Percentiles rank a stretch among this genome's conserved stretches.
These are phyloP conservation scores for Xylariaceae sp. DNA, from an alignment of 2,329 filamentous ascomycete species.

Conservation along the genomic window DNA sequence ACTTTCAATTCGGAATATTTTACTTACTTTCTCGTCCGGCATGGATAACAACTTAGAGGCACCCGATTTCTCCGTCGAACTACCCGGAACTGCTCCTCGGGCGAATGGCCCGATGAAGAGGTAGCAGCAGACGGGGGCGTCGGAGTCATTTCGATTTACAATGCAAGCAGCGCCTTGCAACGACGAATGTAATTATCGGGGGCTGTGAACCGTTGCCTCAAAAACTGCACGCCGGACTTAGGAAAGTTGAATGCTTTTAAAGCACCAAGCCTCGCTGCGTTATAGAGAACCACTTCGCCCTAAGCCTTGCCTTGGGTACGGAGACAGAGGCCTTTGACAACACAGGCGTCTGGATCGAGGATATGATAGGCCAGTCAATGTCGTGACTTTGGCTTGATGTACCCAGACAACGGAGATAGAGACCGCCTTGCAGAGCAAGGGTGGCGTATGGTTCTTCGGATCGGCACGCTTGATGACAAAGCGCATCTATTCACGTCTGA, in stretches of 20 bases:
- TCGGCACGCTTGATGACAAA: too few species aligned
- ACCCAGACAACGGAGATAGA: not conserved
- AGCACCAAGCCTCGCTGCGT: slow-evolving; percentile 19
- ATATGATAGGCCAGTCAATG: not conserved
- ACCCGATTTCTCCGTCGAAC: slow-evolving; percentile 90
- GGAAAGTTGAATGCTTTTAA: slow-evolving; percentile 21
- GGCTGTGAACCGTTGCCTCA: slow-evolving; percentile 15
- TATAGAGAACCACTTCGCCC: slow-evolving; percentile 3
- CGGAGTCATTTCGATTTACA: slow-evolving; percentile 59
- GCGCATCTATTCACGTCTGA: too few species aligned
- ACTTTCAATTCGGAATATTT: slow-evolving; percentile 5
- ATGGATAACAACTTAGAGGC: slow-evolving; percentile 87
- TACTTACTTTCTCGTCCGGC: slow-evolving; percentile 82
- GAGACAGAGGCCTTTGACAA: not conserved
- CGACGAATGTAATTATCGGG: slow-evolving; percentile 7
- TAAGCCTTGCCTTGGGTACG: not conserved
- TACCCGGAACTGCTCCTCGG: slow-evolving; percentile 81
- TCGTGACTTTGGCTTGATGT: not conserved
- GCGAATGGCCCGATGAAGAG: slow-evolving; percentile 73
- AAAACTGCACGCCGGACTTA: slow-evolving; percentile 22
- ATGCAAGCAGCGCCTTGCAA: not conserved
- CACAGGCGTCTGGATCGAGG: not conserved
- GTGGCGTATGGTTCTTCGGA: not conserved
- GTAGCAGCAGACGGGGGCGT: slow-evolving; percentile 77
- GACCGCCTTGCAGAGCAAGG: not conserved